Conservation (phyloP, 2,329 filamentous ascomycete genomes). For the Botrytis porri region DNA sequence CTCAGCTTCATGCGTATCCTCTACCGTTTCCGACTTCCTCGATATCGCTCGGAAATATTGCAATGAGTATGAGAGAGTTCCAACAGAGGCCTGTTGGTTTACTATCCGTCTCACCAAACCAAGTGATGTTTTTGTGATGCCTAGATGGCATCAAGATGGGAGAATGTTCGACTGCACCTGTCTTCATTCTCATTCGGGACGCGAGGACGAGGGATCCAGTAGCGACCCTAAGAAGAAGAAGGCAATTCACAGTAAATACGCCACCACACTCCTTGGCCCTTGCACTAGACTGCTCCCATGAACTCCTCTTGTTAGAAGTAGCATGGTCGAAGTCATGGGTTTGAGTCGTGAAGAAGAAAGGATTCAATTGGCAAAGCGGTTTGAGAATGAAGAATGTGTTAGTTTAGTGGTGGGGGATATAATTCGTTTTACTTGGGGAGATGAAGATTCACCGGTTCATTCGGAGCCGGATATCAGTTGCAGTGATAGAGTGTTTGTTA, state of each 20-base stretch:
- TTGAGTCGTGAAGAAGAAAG: neutral
- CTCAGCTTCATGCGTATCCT: neutral
- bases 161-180: neutral
- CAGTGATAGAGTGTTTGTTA: neutral
- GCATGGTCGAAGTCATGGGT: neutral
- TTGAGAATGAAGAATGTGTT: neutral
- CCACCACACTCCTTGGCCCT: neutral
- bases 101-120: neutral
- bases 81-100: neutral
- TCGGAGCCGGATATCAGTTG: neutral
- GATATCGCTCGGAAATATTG: neutral
- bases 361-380: neutral
- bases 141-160: neutral
- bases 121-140: neutral
- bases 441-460: neutral
- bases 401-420: neutral
- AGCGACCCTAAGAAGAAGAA: neutral
- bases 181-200: neutral
- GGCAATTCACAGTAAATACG: neutral
- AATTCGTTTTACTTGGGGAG: neutral
- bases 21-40: neutral
- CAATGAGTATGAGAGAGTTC: neutral
- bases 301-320: neutral
- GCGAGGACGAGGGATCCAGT: neutral
- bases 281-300: neutral